Conservation (phyloP, 345 rosid genomes). For the Citrus inodora region DNA sequence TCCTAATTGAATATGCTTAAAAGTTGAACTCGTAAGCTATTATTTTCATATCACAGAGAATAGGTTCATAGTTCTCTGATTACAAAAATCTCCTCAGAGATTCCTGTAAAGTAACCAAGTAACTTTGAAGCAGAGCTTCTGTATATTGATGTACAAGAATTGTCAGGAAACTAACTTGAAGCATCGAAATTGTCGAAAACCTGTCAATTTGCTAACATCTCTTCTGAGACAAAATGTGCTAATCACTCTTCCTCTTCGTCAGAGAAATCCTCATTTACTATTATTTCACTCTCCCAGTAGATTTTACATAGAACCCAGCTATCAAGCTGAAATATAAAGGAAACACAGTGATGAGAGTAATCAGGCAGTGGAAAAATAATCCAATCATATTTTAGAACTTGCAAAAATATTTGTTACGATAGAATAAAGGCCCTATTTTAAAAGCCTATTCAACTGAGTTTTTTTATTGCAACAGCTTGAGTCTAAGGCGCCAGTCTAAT, state of each 20-base stretch:
- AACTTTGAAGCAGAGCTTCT: not conserved
- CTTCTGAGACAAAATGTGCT: not conserved
- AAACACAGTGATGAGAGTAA: not conserved
- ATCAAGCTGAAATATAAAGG: conserved; percentile 1
- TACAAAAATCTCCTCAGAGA: not conserved
- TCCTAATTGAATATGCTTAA: not conserved
- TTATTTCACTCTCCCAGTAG: not conserved
- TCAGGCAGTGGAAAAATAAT: not conserved
- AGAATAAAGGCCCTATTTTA: not conserved
- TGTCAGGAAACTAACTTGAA: not conserved
- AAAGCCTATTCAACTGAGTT: no score
- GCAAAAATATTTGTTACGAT: not conserved
- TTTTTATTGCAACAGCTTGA: not conserved
- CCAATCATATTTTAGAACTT: not conserved
- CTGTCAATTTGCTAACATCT: not conserved
- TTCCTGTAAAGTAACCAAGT: not conserved
- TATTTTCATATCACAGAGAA: not conserved
- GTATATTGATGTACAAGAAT: not conserved
- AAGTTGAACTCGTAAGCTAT: not conserved
- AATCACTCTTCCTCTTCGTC: conserved; percentile 2
- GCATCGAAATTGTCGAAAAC: not conserved
- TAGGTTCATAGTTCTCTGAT: not conserved
- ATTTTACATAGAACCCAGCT: conserved; percentile 8
- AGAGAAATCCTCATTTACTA: conserved; percentile 1
- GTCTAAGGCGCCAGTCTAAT: not conserved